A percentile compares a stretch with the other conserved stretches of the same genome.
Conservation (phyloP, 2,329 filamentous ascomycete genomes). For the Fusarium decemcellulare region DNA sequence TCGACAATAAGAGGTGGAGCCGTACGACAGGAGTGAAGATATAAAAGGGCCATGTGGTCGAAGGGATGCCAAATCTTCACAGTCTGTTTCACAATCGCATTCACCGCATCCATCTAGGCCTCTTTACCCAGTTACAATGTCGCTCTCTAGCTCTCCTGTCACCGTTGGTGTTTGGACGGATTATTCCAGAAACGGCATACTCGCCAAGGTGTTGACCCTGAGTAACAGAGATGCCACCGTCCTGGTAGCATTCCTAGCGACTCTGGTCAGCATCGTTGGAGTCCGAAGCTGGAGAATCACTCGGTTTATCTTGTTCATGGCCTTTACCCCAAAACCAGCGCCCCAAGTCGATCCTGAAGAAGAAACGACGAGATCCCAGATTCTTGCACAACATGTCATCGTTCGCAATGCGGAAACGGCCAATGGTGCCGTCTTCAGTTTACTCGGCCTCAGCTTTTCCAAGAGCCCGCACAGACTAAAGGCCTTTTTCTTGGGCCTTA, state of each 20-base stretch:
- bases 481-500: not conserved
- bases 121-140: too few relatives aligned
- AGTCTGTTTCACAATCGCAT: too few relatives aligned
- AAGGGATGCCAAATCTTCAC: too few relatives aligned
- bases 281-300: slow-evolving; percentile 8
- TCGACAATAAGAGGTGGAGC: too few relatives aligned
- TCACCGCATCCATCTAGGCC: too few relatives aligned
- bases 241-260: not conserved
- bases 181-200: not conserved
- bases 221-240: slow-evolving; percentile 3
- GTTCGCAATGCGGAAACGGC: not conserved
- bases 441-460: not conserved
- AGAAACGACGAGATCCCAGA: not conserved
- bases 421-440: not conserved
- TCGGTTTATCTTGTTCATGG: slow-evolving; percentile 1
- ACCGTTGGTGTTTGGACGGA: not conserved
- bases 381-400: not conserved
- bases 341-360: not conserved
- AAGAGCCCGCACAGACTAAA: not conserved
- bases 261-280: not conserved
- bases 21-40: too few relatives aligned
- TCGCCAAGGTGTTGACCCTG: not conserved
- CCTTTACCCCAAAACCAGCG: not conserved
- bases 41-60: too few relatives aligned
- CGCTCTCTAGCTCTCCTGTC: not conserved